A percentile compares a stretch with the other conserved stretches of the same genome.
Evolutionary conservation across 345 rosid genomes (phyloP).

Genomic region (Kandelia obovata): DNA sequence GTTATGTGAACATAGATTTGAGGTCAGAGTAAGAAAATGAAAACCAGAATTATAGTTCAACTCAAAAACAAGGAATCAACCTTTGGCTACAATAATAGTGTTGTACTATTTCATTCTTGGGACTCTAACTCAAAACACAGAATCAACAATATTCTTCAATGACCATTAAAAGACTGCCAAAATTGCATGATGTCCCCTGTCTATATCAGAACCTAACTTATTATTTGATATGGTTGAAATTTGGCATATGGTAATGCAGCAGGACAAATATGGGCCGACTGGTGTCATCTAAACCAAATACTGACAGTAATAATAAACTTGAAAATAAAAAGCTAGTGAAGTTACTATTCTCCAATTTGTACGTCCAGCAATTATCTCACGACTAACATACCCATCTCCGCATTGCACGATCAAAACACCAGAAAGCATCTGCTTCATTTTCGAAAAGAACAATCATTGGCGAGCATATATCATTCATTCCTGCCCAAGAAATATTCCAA

Average conservation of each 20-base stretch:
- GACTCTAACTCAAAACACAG: too few species aligned
- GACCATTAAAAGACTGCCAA: too few species aligned
- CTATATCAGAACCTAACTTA: too few species aligned
- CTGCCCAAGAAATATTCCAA: constrained; percentile 34
- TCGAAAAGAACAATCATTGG: constrained; percentile 88
- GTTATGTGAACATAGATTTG: background rate
- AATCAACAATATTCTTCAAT: too few species aligned
- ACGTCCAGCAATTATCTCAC: background rate
- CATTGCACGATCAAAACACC: constrained; percentile 97
- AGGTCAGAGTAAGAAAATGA: background rate
- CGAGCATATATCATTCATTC: constrained; percentile 96
- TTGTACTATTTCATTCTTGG: too few species aligned
- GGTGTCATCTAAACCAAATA: too few species aligned
- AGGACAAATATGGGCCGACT: too few species aligned
- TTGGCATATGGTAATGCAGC: too few species aligned
- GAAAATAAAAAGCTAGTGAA: background rate
- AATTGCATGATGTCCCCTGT: too few species aligned
- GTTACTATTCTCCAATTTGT: background rate
- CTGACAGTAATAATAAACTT: too few species aligned
- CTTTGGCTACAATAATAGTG: background rate
- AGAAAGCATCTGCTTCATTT: constrained; percentile 90
- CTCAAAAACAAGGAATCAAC: background rate
- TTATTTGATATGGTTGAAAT: too few species aligned
- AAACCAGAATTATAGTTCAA: background rate
- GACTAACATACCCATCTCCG: constrained; percentile 60